Conservation (phyloP, 2,329 filamentous ascomycete species). For the Metarhizium robertsii region DNA sequence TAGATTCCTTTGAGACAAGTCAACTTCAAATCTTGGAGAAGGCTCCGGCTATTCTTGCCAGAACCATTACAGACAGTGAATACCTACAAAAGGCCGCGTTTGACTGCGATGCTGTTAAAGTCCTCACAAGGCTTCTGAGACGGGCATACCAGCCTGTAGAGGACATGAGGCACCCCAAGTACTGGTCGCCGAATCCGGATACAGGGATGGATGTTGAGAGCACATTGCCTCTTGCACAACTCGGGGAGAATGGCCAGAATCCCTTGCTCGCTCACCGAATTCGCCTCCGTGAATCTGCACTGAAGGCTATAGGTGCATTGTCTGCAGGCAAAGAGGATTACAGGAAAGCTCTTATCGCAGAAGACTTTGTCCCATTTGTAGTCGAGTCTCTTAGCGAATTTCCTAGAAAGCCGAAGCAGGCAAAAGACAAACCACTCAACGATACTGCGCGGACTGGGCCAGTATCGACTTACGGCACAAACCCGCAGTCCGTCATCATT, state of each 20-base stretch:
- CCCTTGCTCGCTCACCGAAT: conserved; percentile 58
- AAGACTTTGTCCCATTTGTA: conserved; percentile 72
- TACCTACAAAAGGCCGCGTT: conserved; percentile 74
- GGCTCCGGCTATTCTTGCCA: conserved; percentile 66
- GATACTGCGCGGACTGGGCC: conserved; percentile 19
- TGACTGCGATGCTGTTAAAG: conserved; percentile 46
- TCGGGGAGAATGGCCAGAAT: conserved; percentile 54
- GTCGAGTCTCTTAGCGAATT: conserved; percentile 65
- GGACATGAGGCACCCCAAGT: conserved; percentile 18
- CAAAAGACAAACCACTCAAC: conserved; percentile 29
- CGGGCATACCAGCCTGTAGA: conserved; percentile 39
- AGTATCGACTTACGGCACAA: conserved; percentile 52
- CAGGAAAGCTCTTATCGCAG: conserved; percentile 71
- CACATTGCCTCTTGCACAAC: conserved; percentile 29
- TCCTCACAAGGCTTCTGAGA: conserved; percentile 38
- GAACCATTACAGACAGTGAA: conserved; percentile 69
- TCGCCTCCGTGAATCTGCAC: conserved; percentile 62
- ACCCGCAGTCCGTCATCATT: conserved; percentile 68
- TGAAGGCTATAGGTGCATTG: conserved; percentile 75
- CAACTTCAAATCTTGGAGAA: conserved; percentile 49
- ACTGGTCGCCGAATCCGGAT: conserved; percentile 30
- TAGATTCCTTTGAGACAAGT: conserved; percentile 25
- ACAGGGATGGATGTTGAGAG: conserved; percentile 23
- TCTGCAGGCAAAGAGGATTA: conserved; percentile 75
- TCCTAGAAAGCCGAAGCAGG: conserved; percentile 37